A percentile compares a stretch with the other conserved stretches of the same genome.
Conservation (phyloP, 805 yeast genomes). For the Kuraishia hungarica region DNA sequence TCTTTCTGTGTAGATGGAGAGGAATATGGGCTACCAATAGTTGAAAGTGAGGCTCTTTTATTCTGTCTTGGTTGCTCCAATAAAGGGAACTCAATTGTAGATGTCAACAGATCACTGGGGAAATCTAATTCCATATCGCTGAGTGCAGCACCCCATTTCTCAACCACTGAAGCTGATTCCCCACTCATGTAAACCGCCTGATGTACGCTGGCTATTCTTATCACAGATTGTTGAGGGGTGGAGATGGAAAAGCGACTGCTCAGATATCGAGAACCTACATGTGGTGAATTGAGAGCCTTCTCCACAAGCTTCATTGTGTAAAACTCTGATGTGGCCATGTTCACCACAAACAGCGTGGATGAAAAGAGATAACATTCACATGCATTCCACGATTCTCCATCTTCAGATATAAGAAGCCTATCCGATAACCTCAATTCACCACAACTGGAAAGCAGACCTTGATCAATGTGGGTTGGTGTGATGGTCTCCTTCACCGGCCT, state of each 20-base stretch:
- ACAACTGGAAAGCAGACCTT: constrained; percentile 12
- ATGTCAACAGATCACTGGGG: constrained; percentile 15
- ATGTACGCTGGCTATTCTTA: neutral
- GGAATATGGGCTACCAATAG: neutral
- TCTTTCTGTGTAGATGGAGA: neutral
- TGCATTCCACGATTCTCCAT: constrained; percentile 6
- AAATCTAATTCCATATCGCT: constrained; percentile 14
- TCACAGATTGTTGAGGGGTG: neutral
- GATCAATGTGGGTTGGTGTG: constrained; percentile 1
- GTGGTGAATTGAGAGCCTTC: neutral
- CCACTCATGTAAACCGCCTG: neutral
- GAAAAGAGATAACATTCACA: constrained; percentile 20
- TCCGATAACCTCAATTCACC: constrained; percentile 23
- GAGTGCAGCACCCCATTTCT: constrained; percentile 23
- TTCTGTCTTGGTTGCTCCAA: neutral
- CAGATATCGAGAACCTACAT: neutral
- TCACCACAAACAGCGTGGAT: constrained; percentile 14
- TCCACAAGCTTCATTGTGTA: constrained; percentile 2
- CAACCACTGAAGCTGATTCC: constrained; percentile 6
- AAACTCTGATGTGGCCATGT: constrained; percentile 4
- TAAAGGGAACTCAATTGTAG: constrained; percentile 12
- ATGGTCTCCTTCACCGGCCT: neutral
- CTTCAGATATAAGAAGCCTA: constrained; percentile 8
- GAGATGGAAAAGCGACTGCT: neutral
- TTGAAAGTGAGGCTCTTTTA: neutral